Evolutionary conservation across 2,329 filamentous ascomycete genomes (phyloP).

Genomic region (Aphanoascus verrucosus): DNA sequence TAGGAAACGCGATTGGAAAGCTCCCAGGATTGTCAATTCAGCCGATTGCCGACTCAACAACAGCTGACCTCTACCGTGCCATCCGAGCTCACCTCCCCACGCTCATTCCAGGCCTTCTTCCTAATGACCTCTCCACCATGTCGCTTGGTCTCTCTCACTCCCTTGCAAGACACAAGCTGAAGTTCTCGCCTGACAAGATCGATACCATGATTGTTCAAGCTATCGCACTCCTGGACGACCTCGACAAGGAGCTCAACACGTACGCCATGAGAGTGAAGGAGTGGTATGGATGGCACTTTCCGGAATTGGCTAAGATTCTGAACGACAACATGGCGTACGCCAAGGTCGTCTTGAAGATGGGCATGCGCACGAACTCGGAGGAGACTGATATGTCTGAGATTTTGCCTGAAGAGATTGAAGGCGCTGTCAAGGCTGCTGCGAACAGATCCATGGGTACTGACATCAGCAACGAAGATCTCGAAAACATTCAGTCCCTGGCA

Average conservation of each 20-base stretch:
- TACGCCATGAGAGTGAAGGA: conserved; percentile 99
- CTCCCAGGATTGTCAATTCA: conserved; percentile 78
- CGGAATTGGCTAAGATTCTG: conserved; percentile 91
- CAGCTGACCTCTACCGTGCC: conserved; percentile 82
- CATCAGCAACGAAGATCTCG: conserved; percentile 82
- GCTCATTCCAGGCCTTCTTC: conserved; percentile 76
- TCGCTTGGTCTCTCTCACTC: conserved; percentile 93
- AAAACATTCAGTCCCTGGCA: conserved; percentile 83
- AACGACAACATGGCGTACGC: conserved; percentile 96
- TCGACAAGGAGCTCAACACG: conserved; percentile 97
- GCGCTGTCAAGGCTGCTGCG: conserved; percentile 80
- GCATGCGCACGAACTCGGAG: conserved; percentile 71
- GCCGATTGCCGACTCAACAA: conserved; percentile 68
- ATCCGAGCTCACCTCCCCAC: conserved; percentile 85
- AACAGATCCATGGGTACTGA: conserved; percentile 98
- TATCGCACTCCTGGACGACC: conserved; percentile 82
- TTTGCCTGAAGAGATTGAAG: conserved; percentile 89
- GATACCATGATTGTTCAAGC: conserved; percentile 99
- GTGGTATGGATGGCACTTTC: conserved; percentile 99
- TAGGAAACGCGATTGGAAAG: conserved; percentile 77
- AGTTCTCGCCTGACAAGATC: conserved; percentile 97
- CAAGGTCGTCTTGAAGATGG: conserved; percentile 75
- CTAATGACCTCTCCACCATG: conserved; percentile 86
- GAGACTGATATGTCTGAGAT: conserved; percentile 75
- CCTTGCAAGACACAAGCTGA: conserved; percentile 91